phyloP scores from a whole-genome alignment of 768 basidiomycete genomes.

The Paxillus ammoniavirescens region DNA sequence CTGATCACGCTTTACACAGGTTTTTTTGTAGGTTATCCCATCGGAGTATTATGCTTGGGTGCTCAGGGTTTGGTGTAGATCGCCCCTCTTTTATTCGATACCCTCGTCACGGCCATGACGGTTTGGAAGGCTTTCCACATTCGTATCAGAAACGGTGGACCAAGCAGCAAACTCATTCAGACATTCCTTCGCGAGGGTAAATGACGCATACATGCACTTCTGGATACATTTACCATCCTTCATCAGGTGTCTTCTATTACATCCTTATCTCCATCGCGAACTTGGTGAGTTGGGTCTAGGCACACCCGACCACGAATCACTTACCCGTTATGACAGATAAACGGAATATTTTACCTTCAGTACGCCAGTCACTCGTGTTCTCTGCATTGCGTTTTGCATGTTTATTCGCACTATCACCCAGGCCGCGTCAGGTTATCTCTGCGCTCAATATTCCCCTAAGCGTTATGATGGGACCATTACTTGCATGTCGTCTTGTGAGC shows the following conservation, averaged over 20 bases:
- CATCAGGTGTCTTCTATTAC: slow-evolving; percentile 73
- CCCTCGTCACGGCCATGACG: slow-evolving; percentile 78
- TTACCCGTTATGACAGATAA: slow-evolving; percentile 43
- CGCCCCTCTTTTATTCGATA: slow-evolving; percentile 79
- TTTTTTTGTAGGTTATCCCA: slow-evolving; percentile 51
- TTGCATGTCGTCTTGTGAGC: slow-evolving; percentile 74
- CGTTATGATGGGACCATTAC: slow-evolving; percentile 78
- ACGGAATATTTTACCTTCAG: slow-evolving; percentile 87
- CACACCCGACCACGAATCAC: not conserved
- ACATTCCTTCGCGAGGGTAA: slow-evolving; percentile 81
- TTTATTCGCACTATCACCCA: slow-evolving; percentile 27
- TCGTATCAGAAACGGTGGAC: slow-evolving; percentile 69
- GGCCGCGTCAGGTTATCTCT: slow-evolving; percentile 79
- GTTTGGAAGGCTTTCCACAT: slow-evolving; percentile 77
- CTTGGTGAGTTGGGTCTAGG: slow-evolving; percentile 39
- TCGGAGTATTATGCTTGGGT: not conserved
- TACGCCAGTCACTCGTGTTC: slow-evolving; percentile 31
- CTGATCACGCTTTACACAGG: slow-evolving; percentile 32
- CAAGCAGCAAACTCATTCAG: slow-evolving; percentile 77
- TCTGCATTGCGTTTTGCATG: not conserved
- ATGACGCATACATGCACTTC: slow-evolving; percentile 9
- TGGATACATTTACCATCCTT: not conserved
- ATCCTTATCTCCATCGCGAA: slow-evolving; percentile 85
- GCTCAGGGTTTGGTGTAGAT: slow-evolving; percentile 45
- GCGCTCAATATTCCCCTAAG: slow-evolving; percentile 84